Conservation (phyloP, 768 basidiomycete genomes). For the Hericium coralloides region DNA sequence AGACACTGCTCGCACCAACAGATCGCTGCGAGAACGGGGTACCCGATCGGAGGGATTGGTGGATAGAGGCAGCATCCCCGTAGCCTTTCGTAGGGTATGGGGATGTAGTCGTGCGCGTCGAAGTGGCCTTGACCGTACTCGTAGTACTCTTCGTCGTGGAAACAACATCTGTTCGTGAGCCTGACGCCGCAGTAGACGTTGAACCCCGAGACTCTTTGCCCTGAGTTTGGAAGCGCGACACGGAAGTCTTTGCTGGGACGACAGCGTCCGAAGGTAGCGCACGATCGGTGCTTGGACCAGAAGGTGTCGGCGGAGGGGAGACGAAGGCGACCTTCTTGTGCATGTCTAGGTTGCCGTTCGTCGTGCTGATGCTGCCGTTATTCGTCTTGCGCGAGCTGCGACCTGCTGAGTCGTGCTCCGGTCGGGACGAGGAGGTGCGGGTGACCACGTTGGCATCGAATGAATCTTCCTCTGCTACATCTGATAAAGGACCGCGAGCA, state of each 20-base stretch:
- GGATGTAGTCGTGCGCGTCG: conserved; percentile 54
- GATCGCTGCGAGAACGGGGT: conserved; percentile 82
- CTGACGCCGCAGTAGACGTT: conserved; percentile 49
- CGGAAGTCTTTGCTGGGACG: conserved; percentile 47
- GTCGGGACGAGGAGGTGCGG: conserved; percentile 10
- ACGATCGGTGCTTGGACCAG: conserved; percentile 37
- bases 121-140: conserved; percentile 40
- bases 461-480: conserved; percentile 12
- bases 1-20: conserved; percentile 56
- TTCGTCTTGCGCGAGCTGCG: conserved; percentile 31
- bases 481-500: conserved; percentile 17
- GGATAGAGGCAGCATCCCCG: conserved; percentile 42
- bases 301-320: conserved; percentile 67
- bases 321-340: conserved; percentile 86
- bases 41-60: conserved; percentile 63
- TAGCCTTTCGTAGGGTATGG: conserved; percentile 46
- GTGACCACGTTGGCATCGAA: conserved; percentile 10
- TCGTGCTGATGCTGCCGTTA: conserved; percentile 25
- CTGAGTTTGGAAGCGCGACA: conserved; percentile 71
- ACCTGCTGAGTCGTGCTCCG: conserved; percentile 25
- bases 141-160: conserved; percentile 29
- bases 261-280: conserved; percentile 39
- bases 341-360: conserved; percentile 32
- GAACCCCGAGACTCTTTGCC: conserved; percentile 64
- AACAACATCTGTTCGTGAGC: conserved; percentile 55